phyloP scores from a whole-genome alignment of 2,329 filamentous ascomycete species.

The Nemania sp. region DNA sequence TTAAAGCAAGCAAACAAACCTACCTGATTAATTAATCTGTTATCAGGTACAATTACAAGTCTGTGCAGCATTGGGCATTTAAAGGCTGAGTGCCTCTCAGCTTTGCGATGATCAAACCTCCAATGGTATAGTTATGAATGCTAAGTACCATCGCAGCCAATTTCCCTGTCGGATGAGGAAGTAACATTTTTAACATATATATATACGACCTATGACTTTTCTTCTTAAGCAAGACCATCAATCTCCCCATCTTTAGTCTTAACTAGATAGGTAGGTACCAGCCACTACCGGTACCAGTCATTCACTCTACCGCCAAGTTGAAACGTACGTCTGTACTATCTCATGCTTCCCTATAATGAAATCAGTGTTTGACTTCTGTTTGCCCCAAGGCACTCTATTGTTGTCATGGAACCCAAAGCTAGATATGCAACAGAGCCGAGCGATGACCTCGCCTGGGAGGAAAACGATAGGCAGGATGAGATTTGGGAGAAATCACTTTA shows the following conservation, averaged over 20 bases:
- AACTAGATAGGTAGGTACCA: conserved; percentile 15
- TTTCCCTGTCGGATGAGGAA: conserved; percentile 14
- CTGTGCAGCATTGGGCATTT: conserved; percentile 3
- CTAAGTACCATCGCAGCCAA: conserved; percentile 16
- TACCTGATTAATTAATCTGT: conserved; percentile 6
- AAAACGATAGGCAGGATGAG: conserved; percentile 31
- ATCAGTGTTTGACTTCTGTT: conserved; percentile 17
- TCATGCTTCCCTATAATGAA: conserved; percentile 15
- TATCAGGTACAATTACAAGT: conserved; percentile 7
- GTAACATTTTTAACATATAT: conserved; percentile 16
- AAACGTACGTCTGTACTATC: conserved; percentile 14
- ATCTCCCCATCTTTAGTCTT: conserved; percentile 11
- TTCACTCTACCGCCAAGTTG: conserved; percentile 14
- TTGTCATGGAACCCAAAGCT: conserved; percentile 31
- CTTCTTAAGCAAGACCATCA: conserved; percentile 15
- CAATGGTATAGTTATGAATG: conserved; percentile 14
- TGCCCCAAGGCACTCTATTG: conserved; percentile 10
- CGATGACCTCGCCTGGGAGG: conserved; percentile 39
- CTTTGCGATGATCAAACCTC: conserved; percentile 13
- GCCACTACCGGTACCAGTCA: conserved; percentile 13
- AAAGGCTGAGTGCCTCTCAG: conserved; percentile 6
- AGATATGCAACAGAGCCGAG: conserved; percentile 31
- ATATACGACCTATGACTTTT: conserved; percentile 13
- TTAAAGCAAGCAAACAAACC: conserved; percentile 10
- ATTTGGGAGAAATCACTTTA: conserved; percentile 33